Base-by-base conservation (phyloP, 805 yeast genomes). In the Yarrowia divulgata region DNA sequence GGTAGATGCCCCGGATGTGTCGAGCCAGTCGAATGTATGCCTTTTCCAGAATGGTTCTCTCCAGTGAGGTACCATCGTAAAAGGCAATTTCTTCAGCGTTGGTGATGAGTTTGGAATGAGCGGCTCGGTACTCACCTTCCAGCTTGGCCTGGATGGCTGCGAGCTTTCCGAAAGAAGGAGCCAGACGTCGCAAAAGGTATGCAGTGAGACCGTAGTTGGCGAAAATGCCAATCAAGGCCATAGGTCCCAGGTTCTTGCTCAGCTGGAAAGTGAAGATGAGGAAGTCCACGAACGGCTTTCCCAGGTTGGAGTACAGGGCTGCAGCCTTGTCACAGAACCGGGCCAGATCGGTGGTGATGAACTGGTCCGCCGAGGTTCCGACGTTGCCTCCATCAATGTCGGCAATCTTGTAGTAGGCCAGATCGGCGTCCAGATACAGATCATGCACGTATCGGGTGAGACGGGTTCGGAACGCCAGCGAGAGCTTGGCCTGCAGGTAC, bases 21-120 rank as follows among this genome's bases (percentile, higher is more conserved):
- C 79, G 77, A 76, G 83, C 83, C 72, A 93, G 83, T 48, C 81
- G 82, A 19, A 81, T 77, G 76, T 89, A 93, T 18, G 90, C 83
- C 49, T 82, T 83, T 43, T 78, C 79, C 64, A 93, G 85, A 74
- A 90, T 90, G 9, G 79, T 75, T 75, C 88, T 89, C 78, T 93
- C 98, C 70, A 93, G 85, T 13, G 83, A 81, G 0, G 94, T 88
- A 23, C 98, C 98, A 76, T 93, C 93, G 77, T 93, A 93, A 76
- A 93, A 93, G 0, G 97, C 96, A 74, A 93, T 92, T 77, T 93
- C 98, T 79, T 93, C 98, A 75, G 93, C 89, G 75, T 93, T 93
- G 70, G 89, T 89, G 75, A 92, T 92, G 77, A 93, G 83, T 75
- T 91, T 90, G 74, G 92, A 81, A 76, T 93, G 97, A 73, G 90